Evolutionary conservation across 306 rosid species (phyloP).

Genomic region (Purshia tridentata): DNA sequence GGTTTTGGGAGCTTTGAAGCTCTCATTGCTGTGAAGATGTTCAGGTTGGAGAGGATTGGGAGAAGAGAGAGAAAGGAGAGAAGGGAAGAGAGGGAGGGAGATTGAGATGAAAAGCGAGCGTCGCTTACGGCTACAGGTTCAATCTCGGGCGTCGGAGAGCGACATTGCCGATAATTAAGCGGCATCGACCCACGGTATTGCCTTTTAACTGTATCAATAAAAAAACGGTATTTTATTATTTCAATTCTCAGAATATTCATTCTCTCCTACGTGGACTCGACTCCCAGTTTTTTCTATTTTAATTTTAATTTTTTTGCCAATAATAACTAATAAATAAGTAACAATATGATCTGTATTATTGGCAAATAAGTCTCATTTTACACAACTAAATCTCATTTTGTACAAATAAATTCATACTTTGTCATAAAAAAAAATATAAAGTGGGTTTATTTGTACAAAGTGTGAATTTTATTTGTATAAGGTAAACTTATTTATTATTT

Average conservation of each 20-base stretch:
- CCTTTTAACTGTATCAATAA: slow-evolving; percentile 24
- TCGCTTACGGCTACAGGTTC: slow-evolving; percentile 45
- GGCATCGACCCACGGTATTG: slow-evolving; percentile 33
- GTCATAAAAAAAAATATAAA: too few species aligned
- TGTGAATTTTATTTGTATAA: too few species aligned
- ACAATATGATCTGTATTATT: too few species aligned
- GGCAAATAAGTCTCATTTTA: too few species aligned
- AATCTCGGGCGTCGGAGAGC: slow-evolving; percentile 42
- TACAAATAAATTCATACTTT: too few species aligned
- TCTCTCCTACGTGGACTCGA: slow-evolving; percentile 18
- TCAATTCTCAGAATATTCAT: slow-evolving; percentile 16
- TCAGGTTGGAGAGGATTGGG: background rate
- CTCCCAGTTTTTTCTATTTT: background rate
- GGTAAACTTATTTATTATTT: too few species aligned
- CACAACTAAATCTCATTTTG: too few species aligned
- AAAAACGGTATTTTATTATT: background rate
- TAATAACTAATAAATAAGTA: too few species aligned
- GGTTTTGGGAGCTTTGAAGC: slow-evolving; percentile 19
- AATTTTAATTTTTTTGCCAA: too few species aligned
- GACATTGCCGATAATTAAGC: slow-evolving; percentile 66
- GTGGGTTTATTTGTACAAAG: too few species aligned
- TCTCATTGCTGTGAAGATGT: slow-evolving; percentile 22
- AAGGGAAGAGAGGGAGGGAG: background rate
- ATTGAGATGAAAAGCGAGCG: slow-evolving; percentile 24
- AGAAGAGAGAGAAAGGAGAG: background rate